Base-by-base conservation (phyloP, 2,329 filamentous ascomycete species). In the Nemania abortiva region DNA sequence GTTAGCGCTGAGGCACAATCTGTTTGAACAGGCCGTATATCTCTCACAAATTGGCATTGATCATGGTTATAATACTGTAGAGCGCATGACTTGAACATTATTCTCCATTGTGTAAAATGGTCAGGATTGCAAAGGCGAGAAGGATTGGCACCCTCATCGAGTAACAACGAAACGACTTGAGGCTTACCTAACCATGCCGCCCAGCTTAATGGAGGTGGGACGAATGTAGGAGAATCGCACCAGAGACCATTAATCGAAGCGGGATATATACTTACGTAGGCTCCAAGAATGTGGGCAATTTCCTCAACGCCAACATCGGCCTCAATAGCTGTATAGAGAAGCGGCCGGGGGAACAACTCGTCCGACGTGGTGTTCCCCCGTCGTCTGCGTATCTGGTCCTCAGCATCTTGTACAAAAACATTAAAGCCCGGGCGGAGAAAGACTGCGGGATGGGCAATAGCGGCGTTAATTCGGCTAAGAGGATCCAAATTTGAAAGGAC, bases 241-340 rank as follows among this genome's bases (percentile, higher is more conserved):
- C 62, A 71, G 13, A 64, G 42, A 1, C 66, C 69, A 31, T 69
- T 27, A 29, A 69, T 62, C 5, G 66, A 57, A 3, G 27, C 45
- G 0, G 62, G 29, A 13, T n/a, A 57, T 3, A 42, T 15, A 2
- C 6, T 20, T 5, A 27, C 24, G 31, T 66, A 66, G 31, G 29
- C 24, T 13, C 20, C 2, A 15, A 71, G n/a, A 6, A 71, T 69
- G 1, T 31, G 6, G 18, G 29, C 15, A 9, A 69, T 52, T 11
- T 57, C 9, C 3, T 49, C 11, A n/a, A 59, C n/a, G 6, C 34
- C 11, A 1, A 31, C 13, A 20, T 50, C 6, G n/a, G 18, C 9
- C 1, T 64, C 42, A 3, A 70, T 64, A 1, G 68, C 64, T 1
- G n/a, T 18, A 4, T 61, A 45, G 0, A 67, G 20, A 18, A 70